phyloP scores from a whole-genome alignment of 2,329 filamentous ascomycete genomes.

The Claviceps citrina region DNA sequence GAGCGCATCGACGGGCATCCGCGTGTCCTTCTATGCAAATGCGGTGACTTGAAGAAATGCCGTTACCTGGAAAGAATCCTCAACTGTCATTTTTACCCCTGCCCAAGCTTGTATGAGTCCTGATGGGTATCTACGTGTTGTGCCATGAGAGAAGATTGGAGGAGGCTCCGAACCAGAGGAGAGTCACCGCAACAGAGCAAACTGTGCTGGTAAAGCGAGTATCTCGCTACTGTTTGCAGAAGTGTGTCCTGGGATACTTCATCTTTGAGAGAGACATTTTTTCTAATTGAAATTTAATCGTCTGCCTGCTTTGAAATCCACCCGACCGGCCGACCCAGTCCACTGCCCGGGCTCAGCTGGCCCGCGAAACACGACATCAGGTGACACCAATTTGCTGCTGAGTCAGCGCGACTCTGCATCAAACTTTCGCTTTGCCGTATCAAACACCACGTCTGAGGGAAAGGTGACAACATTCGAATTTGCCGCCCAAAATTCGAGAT shows the following conservation, averaged over 20 bases:
- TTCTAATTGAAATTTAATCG: neutral
- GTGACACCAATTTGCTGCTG: constrained; percentile 1
- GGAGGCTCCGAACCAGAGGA: neutral
- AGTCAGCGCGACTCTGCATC: constrained; percentile 1
- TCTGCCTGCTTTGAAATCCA: constrained; percentile 20
- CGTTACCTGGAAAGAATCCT: constrained; percentile 31
- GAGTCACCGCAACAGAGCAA: constrained; percentile 8
- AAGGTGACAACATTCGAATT: neutral
- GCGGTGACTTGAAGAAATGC: no score
- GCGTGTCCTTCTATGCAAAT: neutral
- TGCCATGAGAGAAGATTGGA: constrained; percentile 1
- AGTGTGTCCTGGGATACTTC: constrained; percentile 11
- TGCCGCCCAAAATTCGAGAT: neutral
- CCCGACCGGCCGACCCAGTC: neutral
- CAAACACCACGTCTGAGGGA: neutral
- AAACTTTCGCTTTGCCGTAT: neutral
- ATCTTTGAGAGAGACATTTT: constrained; percentile 16
- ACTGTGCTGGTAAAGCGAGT: constrained; percentile 15
- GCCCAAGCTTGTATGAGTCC: neutral
- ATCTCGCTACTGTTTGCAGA: constrained; percentile 12
- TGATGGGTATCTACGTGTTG: neutral
- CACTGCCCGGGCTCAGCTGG: no score
- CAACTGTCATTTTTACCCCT: constrained; percentile 25
- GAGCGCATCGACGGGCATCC: neutral
- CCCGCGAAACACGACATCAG: neutral